Percentiles rank a stretch among this genome's conserved stretches.
Evolutionary conservation across 2,329 filamentous ascomycete genomes (phyloP).

Genomic region (Geosmithia flava): DNA sequence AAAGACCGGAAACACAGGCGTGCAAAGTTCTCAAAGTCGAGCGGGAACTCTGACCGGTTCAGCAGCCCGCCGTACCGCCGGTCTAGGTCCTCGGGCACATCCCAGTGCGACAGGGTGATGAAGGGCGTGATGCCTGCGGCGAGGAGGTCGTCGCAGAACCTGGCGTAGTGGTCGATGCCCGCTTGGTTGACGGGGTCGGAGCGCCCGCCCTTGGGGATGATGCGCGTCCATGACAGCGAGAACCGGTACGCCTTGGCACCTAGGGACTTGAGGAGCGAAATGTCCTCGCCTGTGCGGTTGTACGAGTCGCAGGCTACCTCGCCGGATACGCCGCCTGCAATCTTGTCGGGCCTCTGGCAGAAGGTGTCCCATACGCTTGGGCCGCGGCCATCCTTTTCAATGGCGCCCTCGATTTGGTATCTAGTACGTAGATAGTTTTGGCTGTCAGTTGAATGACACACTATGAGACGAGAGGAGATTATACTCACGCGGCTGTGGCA

Average conservation of each 20-base stretch:
- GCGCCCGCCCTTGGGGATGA: slow-evolving; percentile 76
- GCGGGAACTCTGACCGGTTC: slow-evolving; percentile 70
- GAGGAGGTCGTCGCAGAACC: slow-evolving; percentile 66
- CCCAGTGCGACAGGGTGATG: slow-evolving; percentile 82
- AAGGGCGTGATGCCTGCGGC: slow-evolving; percentile 68
- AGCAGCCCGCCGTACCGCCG: slow-evolving; percentile 72
- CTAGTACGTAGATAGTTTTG: slow-evolving; percentile 27
- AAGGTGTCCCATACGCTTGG: slow-evolving; percentile 89
- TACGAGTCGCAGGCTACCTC: slow-evolving; percentile 79
- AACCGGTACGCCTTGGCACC: slow-evolving; percentile 72
- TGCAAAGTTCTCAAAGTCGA: slow-evolving; percentile 71
- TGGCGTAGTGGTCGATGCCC: slow-evolving; percentile 66
- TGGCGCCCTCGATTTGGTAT: slow-evolving; percentile 78
- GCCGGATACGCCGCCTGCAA: slow-evolving; percentile 64
- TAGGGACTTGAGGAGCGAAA: slow-evolving; percentile 61
- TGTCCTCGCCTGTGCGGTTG: slow-evolving; percentile 65
- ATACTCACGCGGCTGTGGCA: slow-evolving; percentile 58
- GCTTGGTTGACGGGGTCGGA: slow-evolving; percentile 70
- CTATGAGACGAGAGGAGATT: neutral
- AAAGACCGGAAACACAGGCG: slow-evolving; percentile 64
- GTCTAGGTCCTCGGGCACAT: slow-evolving; percentile 67
- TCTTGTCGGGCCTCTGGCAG: slow-evolving; percentile 68
- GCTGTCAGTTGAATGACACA: neutral
- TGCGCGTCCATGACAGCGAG: slow-evolving; percentile 72
- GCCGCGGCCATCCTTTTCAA: slow-evolving; percentile 62